Conservation (phyloP, 768 basidiomycete species). For the Saitozyma podzolica region DNA sequence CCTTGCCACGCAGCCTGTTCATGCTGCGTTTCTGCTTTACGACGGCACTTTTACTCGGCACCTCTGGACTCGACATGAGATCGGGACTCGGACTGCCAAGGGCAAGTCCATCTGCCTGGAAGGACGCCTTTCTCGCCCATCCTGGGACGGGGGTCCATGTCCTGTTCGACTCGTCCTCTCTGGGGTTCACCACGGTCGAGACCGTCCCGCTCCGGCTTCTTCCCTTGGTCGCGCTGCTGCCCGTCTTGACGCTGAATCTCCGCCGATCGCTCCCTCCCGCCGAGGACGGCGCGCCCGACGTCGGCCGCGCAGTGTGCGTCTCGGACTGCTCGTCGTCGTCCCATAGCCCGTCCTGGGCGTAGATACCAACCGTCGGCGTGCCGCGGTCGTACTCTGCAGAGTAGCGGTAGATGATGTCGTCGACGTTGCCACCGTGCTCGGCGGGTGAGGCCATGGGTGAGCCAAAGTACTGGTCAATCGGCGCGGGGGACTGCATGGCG, state of each 20-base stretch:
- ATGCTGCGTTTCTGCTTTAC: constrained; percentile 36
- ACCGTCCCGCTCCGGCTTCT: constrained; percentile 27
- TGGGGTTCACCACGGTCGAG: not conserved
- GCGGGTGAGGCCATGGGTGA: too few species aligned
- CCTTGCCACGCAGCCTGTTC: constrained; percentile 31
- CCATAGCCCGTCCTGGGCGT: constrained; percentile 44
- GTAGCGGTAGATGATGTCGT: constrained; percentile 34
- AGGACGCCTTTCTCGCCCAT: constrained; percentile 7
- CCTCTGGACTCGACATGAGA: not conserved
- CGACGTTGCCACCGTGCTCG: constrained; percentile 15
- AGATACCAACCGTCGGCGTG: constrained; percentile 38
- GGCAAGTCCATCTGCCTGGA: too few species aligned
- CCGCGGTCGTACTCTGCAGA: constrained; percentile 26
- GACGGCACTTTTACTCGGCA: not conserved
- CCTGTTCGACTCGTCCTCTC: constrained; percentile 3
- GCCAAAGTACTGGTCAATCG: too few species aligned
- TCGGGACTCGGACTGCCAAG: not conserved
- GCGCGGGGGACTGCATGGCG: too few species aligned
- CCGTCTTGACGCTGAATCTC: not conserved
- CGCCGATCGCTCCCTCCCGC: not conserved
- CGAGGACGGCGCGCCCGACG: not conserved
- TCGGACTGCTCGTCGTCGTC: constrained; percentile 36
- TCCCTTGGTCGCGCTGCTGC: constrained; percentile 10
- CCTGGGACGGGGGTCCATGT: constrained; percentile 3
- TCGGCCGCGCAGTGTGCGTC: not conserved